Evolutionary conservation across 2,329 filamentous ascomycete species (phyloP).

Genomic region (Emmonsiellopsis sp.): DNA sequence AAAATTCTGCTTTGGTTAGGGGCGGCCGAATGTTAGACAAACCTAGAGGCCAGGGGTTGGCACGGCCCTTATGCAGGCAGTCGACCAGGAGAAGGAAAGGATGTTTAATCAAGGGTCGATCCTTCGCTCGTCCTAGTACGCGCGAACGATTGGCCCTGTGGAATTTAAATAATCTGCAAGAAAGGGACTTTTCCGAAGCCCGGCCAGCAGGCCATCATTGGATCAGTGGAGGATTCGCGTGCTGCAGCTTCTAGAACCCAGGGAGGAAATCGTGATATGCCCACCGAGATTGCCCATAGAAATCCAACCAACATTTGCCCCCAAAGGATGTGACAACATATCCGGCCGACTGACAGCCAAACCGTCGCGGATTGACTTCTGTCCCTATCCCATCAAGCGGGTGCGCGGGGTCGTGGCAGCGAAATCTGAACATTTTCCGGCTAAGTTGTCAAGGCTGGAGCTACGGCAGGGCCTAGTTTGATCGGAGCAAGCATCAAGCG

Average conservation of each 20-base stretch:
- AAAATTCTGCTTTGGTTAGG: not conserved
- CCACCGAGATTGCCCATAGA: slow-evolving; percentile 5
- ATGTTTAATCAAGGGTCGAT: not conserved
- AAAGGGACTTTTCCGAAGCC: not conserved
- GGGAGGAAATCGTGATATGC: not conserved
- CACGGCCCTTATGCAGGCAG: not conserved
- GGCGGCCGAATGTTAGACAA: not conserved
- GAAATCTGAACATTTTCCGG: not conserved
- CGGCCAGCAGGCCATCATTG: not conserved
- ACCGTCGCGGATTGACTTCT: not conserved
- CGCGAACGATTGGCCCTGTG: not conserved
- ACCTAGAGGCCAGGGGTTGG: not conserved
- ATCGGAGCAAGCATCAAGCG: slow-evolving; percentile 11
- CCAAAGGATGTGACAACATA: slow-evolving; percentile 6
- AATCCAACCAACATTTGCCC: slow-evolving; percentile 6
- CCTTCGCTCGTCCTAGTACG: not conserved
- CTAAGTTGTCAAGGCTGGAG: not conserved
- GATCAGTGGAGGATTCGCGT: not conserved
- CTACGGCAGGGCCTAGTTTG: slow-evolving; percentile 2
- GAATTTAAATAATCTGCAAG: not conserved
- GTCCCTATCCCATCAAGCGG: not conserved
- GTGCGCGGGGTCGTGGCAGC: not conserved
- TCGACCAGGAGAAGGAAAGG: not conserved
- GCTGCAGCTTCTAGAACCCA: slow-evolving; percentile 4
- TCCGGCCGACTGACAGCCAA: not conserved